Conservation (phyloP, 2,329 filamentous ascomycete genomes). For the Beauveria scarabaeidicola region DNA sequence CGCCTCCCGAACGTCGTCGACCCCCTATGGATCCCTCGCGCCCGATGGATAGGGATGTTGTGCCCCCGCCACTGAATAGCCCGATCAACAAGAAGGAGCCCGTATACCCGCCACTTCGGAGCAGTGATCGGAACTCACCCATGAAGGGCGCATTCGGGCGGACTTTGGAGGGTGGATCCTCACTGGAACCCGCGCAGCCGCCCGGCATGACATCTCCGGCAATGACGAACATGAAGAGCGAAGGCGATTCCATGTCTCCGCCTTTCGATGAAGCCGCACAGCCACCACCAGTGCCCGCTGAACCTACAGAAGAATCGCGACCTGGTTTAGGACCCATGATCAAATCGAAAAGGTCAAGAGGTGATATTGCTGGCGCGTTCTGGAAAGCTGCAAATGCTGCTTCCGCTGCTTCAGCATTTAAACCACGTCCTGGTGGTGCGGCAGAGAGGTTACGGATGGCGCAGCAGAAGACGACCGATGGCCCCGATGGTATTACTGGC, state of each 20-base stretch:
- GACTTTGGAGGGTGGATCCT: background rate
- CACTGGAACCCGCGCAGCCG: background rate
- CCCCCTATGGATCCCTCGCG: conserved; percentile 57
- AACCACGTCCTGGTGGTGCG: conserved; percentile 79
- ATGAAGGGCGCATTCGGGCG: conserved; percentile 31
- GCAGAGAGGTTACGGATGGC: conserved; percentile 66
- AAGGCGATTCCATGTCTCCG: background rate
- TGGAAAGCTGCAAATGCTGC: conserved; percentile 68
- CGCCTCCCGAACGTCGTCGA: conserved; percentile 52
- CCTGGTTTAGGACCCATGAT: conserved; percentile 88
- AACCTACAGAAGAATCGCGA: conserved; percentile 34
- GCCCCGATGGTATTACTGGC: conserved; percentile 80
- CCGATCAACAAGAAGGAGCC: conserved; percentile 35
- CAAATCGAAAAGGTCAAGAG: conserved; percentile 64
- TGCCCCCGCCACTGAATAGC: conserved; percentile 51
- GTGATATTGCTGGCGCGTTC: conserved; percentile 66
- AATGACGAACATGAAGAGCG: background rate
- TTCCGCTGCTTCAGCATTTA: conserved; percentile 52
- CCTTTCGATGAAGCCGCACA: background rate
- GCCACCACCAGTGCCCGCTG: background rate
- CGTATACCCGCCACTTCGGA: conserved; percentile 41
- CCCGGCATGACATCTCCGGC: background rate
- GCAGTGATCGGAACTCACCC: conserved; percentile 39
- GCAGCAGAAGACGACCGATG: conserved; percentile 50
- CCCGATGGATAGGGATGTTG: conserved; percentile 45